These are phyloP conservation scores for Themeda triandra DNA, from an alignment of 176 grass and related monocot species.

Conservation along the genomic window DNA sequence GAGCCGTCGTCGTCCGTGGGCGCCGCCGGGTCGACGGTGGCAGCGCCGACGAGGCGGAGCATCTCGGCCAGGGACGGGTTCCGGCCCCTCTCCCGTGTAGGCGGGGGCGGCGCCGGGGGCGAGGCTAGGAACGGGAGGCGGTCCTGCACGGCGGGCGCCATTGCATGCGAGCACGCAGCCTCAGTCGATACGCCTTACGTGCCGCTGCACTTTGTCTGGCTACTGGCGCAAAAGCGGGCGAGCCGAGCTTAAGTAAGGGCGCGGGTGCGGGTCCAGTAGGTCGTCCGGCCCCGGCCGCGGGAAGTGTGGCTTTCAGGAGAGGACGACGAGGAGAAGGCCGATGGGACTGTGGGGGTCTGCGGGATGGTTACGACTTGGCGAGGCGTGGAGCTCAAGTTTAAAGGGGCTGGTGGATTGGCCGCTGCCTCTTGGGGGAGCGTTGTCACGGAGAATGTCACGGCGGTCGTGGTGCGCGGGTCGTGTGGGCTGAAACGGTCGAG, in stretches of 20 bases:
- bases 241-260: constrained; percentile 19
- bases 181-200: not conserved
- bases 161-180: constrained; percentile 15
- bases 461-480: not conserved
- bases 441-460: not conserved
- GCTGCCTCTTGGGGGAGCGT: not conserved
- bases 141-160: constrained; percentile 50
- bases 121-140: constrained; percentile 35
- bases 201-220: not conserved
- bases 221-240: constrained; percentile 10
- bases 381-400: constrained; percentile 45
- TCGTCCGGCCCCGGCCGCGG: not conserved
- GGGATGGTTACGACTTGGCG: constrained; percentile 37
- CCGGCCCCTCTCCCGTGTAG: not conserved
- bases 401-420: constrained; percentile 24
- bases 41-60: constrained; percentile 69
- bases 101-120: not conserved
- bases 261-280: not conserved
- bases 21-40: constrained; percentile 19
- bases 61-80: constrained; percentile 62
- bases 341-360: not conserved
- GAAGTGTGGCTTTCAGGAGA: constrained; percentile 7
- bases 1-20: constrained; percentile 20
- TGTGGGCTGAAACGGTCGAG: not conserved
- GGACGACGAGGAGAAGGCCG: not conserved